Base-by-base conservation (phyloP, 1,284 basidiomycete species). In the Moesziomyces antarcticus region DNA sequence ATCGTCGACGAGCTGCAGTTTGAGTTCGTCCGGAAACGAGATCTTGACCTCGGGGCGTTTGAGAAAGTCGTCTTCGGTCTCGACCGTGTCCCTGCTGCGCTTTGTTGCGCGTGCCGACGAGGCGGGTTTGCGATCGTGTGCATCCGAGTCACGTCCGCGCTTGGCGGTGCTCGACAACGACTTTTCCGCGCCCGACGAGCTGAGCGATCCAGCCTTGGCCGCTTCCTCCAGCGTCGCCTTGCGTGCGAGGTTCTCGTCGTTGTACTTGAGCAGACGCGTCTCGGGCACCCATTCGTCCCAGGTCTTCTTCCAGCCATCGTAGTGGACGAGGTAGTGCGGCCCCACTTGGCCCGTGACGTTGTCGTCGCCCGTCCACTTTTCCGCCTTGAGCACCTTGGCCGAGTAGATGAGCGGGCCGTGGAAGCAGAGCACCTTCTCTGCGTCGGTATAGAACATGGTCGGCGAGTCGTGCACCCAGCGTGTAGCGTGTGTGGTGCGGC, bases 251-350 rank as follows among this genome's bases (percentile, higher is more conserved):
- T 94, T 96, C 46, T 89, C 87, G 69, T 97, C 93, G 81, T 92
- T 94, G 79, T 89, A 88, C 85, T 98, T 98, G 59, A 98, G 87
- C 49, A 98, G 86, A 5, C 97, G 91, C 20, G 85, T 85, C 45
- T 90, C 88, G 1, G 93, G 92, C 0, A 98, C 96, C 94, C 94
- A 98, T 87, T 99, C 96, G 86, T 98, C 96, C 96, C 96, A 98
- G 91, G 93, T 95, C 85, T 94, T 92, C 85, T 98, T 99, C 97
- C 97, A 99, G 5, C 97, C 97, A 84, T 97, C 95, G 88, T 99
- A 99, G 85, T 99, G 97, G 24, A 99, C 95, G 72, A 92, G 91
- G 85, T 93, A 99, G 79, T 97, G 93, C 6, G 90, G 89, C 1
- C 94, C 94, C 1, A 89, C 85, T 6, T 86, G 85, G 3, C 91